These are phyloP conservation scores for Musa balbisiana DNA, from an alignment of 202 grass and related monocot species.

Conservation along the genomic window DNA sequence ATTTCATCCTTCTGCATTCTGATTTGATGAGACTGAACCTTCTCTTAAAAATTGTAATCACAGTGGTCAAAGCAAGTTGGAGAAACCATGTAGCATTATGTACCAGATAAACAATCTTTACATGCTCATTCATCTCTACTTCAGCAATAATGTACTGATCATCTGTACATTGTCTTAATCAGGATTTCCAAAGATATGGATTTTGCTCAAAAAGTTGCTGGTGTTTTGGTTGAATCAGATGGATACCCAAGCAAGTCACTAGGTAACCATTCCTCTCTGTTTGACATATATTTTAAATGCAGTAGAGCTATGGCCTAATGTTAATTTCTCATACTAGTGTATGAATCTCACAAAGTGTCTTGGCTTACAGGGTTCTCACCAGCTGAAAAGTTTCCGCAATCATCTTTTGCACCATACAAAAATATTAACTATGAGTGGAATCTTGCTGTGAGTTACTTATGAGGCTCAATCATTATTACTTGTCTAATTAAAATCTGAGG, in stretches of 20 bases:
- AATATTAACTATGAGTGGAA: slow-evolving; percentile 90
- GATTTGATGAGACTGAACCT: too few species aligned
- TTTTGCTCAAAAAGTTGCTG: slow-evolving; percentile 61
- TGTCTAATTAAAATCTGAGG: not conserved
- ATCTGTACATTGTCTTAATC: slow-evolving; percentile 3
- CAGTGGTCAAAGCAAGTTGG: too few species aligned
- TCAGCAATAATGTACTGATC: not conserved
- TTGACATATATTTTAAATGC: slow-evolving; percentile 18
- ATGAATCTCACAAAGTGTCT: slow-evolving; percentile 16
- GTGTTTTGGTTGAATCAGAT: slow-evolving; percentile 80
- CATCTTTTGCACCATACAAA: slow-evolving; percentile 73
- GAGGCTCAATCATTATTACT: slow-evolving; percentile 9
- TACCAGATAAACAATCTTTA: not conserved
- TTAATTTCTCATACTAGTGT: not conserved
- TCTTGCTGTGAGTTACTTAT: slow-evolving; percentile 67
- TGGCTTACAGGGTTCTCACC: slow-evolving; percentile 62
- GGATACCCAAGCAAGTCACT: slow-evolving; percentile 33
- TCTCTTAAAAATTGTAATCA: too few species aligned
- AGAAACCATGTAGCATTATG: not conserved
- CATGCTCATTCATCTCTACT: not conserved
- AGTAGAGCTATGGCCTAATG: not conserved
- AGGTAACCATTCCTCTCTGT: slow-evolving; percentile 36
- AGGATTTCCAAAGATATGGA: slow-evolving; percentile 70
- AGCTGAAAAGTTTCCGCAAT: slow-evolving; percentile 87
- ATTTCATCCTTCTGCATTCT: too few species aligned